A percentile compares a stretch with the other conserved stretches of the same genome.
Conservation (phyloP, 371 early-diverging fungal genomes). For the Apophysomyces trapeziformis region DNA sequence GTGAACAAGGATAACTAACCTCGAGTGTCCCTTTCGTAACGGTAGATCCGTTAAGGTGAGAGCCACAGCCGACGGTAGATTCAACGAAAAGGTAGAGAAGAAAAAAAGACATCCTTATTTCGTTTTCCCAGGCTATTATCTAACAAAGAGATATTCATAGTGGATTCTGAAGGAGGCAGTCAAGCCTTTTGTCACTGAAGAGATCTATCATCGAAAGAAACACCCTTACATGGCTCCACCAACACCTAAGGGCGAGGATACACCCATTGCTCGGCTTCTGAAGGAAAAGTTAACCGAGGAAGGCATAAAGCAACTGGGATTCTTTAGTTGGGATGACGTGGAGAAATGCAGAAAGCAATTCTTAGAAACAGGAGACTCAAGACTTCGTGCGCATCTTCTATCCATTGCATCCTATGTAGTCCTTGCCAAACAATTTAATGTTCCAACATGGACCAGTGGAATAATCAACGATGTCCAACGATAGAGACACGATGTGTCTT, state of each 20-base stretch:
- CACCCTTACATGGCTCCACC: constrained; percentile 31
- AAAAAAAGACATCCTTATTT: not conserved
- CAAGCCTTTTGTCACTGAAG: constrained; percentile 27
- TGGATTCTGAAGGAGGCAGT: constrained; percentile 32
- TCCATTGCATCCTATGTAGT: constrained; percentile 22
- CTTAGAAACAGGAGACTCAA: constrained; percentile 4
- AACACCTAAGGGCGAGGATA: constrained; percentile 15
- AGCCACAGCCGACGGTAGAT: constrained; percentile 12
- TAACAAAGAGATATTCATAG: not conserved
- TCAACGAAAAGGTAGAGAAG: constrained; percentile 23
- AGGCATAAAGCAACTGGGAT: constrained; percentile 22
- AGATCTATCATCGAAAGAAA: constrained; percentile 28
- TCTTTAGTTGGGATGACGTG: constrained; percentile 11
- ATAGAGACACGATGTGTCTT: too few relatives aligned
- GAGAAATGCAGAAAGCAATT: constrained; percentile 5
- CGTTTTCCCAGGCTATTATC: not conserved
- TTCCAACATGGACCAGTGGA: constrained; percentile 7
- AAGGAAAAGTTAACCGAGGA: constrained; percentile 20
- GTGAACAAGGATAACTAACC: not conserved
- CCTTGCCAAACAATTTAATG: constrained; percentile 23
- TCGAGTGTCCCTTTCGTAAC: not conserved
- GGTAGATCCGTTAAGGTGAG: constrained; percentile 24
- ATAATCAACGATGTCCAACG: too few relatives aligned
- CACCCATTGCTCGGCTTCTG: constrained; percentile 1
- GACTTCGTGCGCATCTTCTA: constrained; percentile 17